Percentiles rank a stretch among this genome's conserved stretches.
Evolutionary conservation across 257 asterid genomes (phyloP).

Genomic region (Handroanthus guayacan): DNA sequence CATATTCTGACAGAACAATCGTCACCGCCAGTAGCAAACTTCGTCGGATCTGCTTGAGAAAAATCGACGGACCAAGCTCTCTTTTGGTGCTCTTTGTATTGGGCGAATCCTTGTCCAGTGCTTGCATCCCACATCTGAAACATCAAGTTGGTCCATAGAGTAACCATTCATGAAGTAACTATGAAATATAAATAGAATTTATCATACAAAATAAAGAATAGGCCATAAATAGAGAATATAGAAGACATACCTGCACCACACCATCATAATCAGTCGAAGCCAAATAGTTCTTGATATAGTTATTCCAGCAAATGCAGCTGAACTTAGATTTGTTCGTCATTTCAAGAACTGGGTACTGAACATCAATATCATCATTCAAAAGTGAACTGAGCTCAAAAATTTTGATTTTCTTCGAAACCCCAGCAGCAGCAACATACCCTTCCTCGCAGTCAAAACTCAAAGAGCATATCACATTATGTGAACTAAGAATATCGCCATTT

Average conservation of each 20-base stretch:
- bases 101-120: constrained; percentile 49
- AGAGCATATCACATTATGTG: constrained; percentile 53
- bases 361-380: constrained; percentile 48
- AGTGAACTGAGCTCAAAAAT: constrained; percentile 53
- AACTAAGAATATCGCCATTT: constrained; percentile 45
- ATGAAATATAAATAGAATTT: too few relatives aligned
- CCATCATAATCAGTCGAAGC: constrained; percentile 65
- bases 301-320: constrained; percentile 67
- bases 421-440: constrained; percentile 60
- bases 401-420: constrained; percentile 63
- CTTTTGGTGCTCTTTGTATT: constrained; percentile 45
- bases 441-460: constrained; percentile 60
- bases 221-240: neutral
- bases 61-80: constrained; percentile 79
- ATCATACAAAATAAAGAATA: too few relatives aligned
- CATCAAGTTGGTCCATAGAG: constrained; percentile 15
- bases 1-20: constrained; percentile 70
- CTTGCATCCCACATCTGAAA: constrained; percentile 61
- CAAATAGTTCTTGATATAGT: constrained; percentile 53
- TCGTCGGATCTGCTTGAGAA: constrained; percentile 59
- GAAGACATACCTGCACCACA: constrained; percentile 54
- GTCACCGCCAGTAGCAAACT: constrained; percentile 72
- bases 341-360: constrained; percentile 64
- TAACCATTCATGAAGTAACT: neutral
- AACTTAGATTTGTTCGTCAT: constrained; percentile 53